These are phyloP conservation scores for Hamigera avellanea DNA, from an alignment of 495 filamentous ascomycete genomes.

Conservation along the genomic window DNA sequence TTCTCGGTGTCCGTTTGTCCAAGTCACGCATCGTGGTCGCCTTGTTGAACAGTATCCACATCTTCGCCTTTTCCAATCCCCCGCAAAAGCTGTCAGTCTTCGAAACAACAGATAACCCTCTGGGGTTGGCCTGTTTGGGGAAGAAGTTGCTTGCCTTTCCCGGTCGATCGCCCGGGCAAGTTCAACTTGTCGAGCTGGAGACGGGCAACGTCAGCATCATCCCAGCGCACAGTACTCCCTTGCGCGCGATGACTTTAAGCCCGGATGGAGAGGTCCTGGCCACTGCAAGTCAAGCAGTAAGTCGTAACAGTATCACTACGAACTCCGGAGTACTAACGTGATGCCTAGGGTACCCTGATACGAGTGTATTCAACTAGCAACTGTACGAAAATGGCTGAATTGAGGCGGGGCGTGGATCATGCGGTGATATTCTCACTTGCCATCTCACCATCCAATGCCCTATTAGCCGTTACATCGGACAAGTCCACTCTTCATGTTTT, in stretches of 20 bases:
- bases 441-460: slow-evolving; percentile 66
- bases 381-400: slow-evolving; percentile 67
- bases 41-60: slow-evolving; percentile 68
- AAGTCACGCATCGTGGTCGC: slow-evolving; percentile 70
- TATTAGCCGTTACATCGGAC: slow-evolving; percentile 91
- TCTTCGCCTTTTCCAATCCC: slow-evolving; percentile 72
- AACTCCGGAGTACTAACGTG: too few species aligned
- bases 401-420: slow-evolving; percentile 79
- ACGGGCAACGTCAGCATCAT: slow-evolving; percentile 87
- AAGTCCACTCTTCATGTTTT: slow-evolving; percentile 94
- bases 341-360: slow-evolving; percentile 65
- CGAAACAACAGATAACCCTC: slow-evolving; percentile 78
- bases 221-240: slow-evolving; percentile 70
- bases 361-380: slow-evolving; percentile 70
- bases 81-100: slow-evolving; percentile 63
- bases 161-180: slow-evolving; percentile 72
- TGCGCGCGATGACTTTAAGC: slow-evolving; percentile 74
- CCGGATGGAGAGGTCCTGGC: slow-evolving; percentile 71
- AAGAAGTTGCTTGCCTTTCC: slow-evolving; percentile 67
- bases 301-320: not conserved
- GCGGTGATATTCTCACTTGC: slow-evolving; percentile 79
- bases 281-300: slow-evolving; percentile 80
- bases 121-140: slow-evolving; percentile 71
- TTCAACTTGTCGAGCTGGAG: slow-evolving; percentile 77
- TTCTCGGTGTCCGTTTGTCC: slow-evolving; percentile 68